These are phyloP conservation scores for Cyberlindnera americana DNA, from an alignment of 805 yeast genomes.

Conservation along the genomic window DNA sequence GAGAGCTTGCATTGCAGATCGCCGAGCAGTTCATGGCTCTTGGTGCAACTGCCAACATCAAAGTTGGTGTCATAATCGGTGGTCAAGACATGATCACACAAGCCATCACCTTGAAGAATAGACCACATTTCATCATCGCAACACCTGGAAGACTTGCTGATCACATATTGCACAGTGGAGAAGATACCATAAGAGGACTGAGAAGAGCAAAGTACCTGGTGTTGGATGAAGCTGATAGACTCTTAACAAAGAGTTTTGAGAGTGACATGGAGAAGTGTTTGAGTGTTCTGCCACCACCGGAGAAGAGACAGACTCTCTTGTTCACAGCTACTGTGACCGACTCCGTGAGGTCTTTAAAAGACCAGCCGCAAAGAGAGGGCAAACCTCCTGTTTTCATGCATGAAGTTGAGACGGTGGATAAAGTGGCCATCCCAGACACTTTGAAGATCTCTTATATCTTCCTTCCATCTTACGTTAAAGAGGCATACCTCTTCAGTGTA, in stretches of 20 bases:
- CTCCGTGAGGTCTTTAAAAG: slow-evolving; percentile 76
- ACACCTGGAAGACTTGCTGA: slow-evolving; percentile 97
- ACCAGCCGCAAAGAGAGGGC: slow-evolving; percentile 52
- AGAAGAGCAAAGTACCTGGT: slow-evolving; percentile 78
- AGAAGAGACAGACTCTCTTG: slow-evolving; percentile 76
- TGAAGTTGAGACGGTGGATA: slow-evolving; percentile 70
- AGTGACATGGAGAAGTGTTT: slow-evolving; percentile 74
- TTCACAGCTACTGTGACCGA: slow-evolving; percentile 97
- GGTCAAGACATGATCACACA: slow-evolving; percentile 94
- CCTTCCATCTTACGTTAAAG: slow-evolving; percentile 86
- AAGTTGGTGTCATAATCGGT: slow-evolving; percentile 84
- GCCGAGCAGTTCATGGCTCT: slow-evolving; percentile 95
- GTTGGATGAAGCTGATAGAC: slow-evolving; percentile 82
- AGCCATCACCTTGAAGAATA: slow-evolving; percentile 70
- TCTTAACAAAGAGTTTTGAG: slow-evolving; percentile 80
- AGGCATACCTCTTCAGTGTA: slow-evolving; percentile 74
- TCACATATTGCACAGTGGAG: slow-evolving; percentile 83
- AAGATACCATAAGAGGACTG: slow-evolving; percentile 77
- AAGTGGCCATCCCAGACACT: slow-evolving; percentile 77
- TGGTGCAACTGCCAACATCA: slow-evolving; percentile 84
- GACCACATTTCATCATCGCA: slow-evolving; percentile 93
- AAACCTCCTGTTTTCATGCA: slow-evolving; percentile 59
- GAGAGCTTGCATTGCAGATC: slow-evolving; percentile 94
- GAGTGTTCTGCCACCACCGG: slow-evolving; percentile 63
- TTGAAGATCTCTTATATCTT: slow-evolving; percentile 63